These are phyloP conservation scores for Aphanomyces cochlioides DNA, from an alignment of 352 stramenopile genomes.

Conservation along the genomic window DNA sequence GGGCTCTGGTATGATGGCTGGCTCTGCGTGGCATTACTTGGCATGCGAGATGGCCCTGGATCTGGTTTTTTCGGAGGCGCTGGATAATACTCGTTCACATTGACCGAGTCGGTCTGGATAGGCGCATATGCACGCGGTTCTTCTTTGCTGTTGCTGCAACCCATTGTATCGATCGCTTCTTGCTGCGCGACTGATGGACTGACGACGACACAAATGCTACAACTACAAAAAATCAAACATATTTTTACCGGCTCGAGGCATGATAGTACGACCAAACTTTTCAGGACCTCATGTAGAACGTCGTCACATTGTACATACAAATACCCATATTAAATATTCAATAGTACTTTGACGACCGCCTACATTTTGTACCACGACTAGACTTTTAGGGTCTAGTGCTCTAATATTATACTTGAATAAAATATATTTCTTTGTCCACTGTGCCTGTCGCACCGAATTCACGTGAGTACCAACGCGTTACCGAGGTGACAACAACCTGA, in stretches of 20 bases:
- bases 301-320: too few species aligned
- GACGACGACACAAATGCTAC: too few species aligned
- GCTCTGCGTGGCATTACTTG: background rate
- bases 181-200: background rate
- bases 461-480: background rate
- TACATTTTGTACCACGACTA: too few species aligned
- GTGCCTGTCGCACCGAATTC: background rate
- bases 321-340: too few species aligned
- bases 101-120: background rate
- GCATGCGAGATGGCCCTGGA: background rate
- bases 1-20: background rate
- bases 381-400: too few species aligned
- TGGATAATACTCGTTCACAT: slow-evolving; percentile 9
- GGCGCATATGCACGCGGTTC: background rate
- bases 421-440: background rate
- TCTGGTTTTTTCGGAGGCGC: background rate
- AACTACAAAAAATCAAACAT: too few species aligned
- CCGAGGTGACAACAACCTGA: too few species aligned
- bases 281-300: too few species aligned
- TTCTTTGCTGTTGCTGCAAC: slow-evolving; percentile 19
- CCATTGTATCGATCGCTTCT: slow-evolving; percentile 2
- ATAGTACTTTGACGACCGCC: too few species aligned
- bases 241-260: too few species aligned
- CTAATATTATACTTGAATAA: slow-evolving; percentile 8
- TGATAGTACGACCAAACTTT: too few species aligned